phyloP scores from a whole-genome alignment of 441 rosid species.

The Geranium incanum region DNA sequence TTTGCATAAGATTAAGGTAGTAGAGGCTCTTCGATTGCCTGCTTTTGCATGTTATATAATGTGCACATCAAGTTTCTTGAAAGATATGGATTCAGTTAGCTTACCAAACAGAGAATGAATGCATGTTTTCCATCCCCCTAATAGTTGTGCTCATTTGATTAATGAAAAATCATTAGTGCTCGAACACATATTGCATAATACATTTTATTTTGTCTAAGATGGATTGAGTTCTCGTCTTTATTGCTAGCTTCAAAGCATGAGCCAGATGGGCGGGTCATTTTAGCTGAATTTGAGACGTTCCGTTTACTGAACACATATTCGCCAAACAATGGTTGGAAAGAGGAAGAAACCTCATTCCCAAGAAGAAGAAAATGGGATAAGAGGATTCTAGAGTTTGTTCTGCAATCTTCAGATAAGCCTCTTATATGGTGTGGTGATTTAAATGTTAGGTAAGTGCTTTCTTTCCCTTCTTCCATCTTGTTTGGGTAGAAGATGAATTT shows the following conservation, averaged over 20 bases:
- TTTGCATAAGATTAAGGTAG: background rate
- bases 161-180: slow-evolving; percentile 5
- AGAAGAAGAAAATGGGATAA: slow-evolving; percentile 98
- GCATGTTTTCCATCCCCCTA: background rate
- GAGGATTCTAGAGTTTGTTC: slow-evolving; percentile 66
- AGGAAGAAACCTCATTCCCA: slow-evolving; percentile 80
- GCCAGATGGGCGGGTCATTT: slow-evolving; percentile 87
- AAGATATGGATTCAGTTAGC: background rate
- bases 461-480: background rate
- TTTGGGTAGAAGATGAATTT: slow-evolving; percentile 11
- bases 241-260: slow-evolving; percentile 74
- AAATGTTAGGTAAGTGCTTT: slow-evolving; percentile 62
- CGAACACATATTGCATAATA: slow-evolving; percentile 7
- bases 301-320: slow-evolving; percentile 71
- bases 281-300: slow-evolving; percentile 79
- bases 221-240: slow-evolving; percentile 11
- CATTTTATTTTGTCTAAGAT: background rate
- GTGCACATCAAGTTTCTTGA: background rate
- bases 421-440: slow-evolving; percentile 97
- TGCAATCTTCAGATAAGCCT: slow-evolving; percentile 66
- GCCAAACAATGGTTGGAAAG: slow-evolving; percentile 99
- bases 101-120: background rate
- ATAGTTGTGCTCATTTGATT: background rate
- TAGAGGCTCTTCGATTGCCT: background rate
- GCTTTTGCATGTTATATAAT: background rate